phyloP scores from a whole-genome alignment of 2,329 filamentous ascomycete species.

The Sporothrix mexicana region DNA sequence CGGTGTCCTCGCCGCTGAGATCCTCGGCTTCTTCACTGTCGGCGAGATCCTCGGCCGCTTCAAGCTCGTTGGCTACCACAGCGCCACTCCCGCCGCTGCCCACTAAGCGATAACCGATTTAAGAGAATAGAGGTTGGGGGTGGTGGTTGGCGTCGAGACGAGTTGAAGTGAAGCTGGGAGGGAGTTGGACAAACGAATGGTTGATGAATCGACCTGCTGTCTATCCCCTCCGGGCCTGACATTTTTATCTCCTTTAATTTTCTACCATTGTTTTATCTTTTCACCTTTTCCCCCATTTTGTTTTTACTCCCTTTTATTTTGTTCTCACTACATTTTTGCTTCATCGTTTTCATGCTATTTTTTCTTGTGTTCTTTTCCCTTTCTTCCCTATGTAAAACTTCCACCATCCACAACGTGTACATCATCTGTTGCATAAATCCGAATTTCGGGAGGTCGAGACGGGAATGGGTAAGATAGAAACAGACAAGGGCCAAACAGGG shows the following conservation, averaged over 20 bases:
- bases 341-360: constrained; percentile 15
- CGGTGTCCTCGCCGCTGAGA: constrained; percentile 82
- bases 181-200: background rate
- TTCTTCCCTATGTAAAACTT: constrained; percentile 32
- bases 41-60: constrained; percentile 95
- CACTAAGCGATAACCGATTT: constrained; percentile 52
- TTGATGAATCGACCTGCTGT: background rate
- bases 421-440: constrained; percentile 37
- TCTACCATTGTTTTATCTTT: constrained; percentile 26
- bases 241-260: constrained; percentile 28
- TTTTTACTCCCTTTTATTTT: background rate
- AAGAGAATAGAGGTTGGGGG: background rate
- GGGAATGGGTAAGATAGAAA: background rate
- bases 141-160: background rate
- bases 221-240: background rate
- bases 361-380: background rate
- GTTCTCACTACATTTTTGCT: constrained; percentile 15
- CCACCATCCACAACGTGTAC: constrained; percentile 33
- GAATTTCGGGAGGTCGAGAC: background rate
- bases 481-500: constrained; percentile 28
- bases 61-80: constrained; percentile 93
- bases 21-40: constrained; percentile 95
- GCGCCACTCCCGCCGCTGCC: constrained; percentile 63
- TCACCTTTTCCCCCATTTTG: constrained; percentile 5
- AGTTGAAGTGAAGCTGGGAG: constrained; percentile 8